Evolutionary conservation across 257 asterid species (phyloP).

Genomic region (Primulina huaijiensis): DNA sequence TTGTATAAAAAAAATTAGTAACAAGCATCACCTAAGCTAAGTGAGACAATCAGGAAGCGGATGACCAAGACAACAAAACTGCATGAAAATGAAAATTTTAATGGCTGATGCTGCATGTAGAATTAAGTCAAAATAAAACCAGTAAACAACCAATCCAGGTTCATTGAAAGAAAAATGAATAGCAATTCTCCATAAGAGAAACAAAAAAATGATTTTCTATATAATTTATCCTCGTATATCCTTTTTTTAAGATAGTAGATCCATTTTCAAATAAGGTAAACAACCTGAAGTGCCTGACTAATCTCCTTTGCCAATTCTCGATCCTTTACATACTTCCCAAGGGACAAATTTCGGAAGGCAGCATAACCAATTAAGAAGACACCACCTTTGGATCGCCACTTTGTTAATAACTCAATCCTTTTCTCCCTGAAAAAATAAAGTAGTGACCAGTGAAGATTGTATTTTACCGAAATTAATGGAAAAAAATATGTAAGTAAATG

Average conservation of each 20-base stretch:
- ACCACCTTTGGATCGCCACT: slow-evolving; percentile 94
- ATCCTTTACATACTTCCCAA: slow-evolving; percentile 88
- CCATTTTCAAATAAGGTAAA: slow-evolving; percentile 24
- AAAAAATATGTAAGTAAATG: slow-evolving; percentile 1
- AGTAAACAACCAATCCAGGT: slow-evolving; percentile 7
- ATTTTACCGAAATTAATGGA: slow-evolving; percentile 13
- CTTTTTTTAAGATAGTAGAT: slow-evolving; percentile 8
- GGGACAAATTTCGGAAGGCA: slow-evolving; percentile 82
- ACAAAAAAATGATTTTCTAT: slow-evolving; percentile 1
- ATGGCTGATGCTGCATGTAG: not conserved
- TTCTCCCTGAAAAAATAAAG: slow-evolving; percentile 59
- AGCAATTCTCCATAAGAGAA: not conserved
- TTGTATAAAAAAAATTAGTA: not conserved
- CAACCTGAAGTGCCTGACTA: slow-evolving; percentile 77
- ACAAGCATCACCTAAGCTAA: not conserved
- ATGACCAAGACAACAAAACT: slow-evolving; percentile 15
- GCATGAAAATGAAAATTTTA: not conserved
- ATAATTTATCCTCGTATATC: slow-evolving; percentile 18
- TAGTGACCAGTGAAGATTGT: slow-evolving; percentile 6
- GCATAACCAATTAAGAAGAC: slow-evolving; percentile 82
- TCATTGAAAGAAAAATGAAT: not conserved
- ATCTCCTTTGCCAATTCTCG: slow-evolving; percentile 77
- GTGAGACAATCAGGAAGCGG: not conserved
- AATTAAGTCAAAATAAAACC: not conserved
- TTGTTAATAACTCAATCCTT: slow-evolving; percentile 64